Evolutionary conservation across 1,139 yeast genomes (phyloP).

Genomic region (Lodderomyces oxycetoniae): DNA sequence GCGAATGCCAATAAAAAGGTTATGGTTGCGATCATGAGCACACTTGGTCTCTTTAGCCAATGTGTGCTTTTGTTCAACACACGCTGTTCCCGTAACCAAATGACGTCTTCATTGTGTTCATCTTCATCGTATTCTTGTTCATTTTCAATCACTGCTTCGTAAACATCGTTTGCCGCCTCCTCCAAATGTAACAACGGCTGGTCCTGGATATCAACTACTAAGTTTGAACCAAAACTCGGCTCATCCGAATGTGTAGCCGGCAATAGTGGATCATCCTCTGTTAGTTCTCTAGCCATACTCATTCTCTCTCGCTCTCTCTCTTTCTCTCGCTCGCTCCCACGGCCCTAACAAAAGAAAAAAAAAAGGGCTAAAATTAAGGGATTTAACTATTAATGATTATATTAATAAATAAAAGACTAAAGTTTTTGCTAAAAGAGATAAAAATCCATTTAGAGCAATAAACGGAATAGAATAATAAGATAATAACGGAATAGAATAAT

Average conservation of each 20-base stretch:
- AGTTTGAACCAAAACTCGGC: too few relatives aligned
- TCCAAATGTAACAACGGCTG: conserved; percentile 13
- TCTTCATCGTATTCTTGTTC: conserved; percentile 20
- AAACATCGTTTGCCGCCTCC: conserved; percentile 27
- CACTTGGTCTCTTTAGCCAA: conserved; percentile 35
- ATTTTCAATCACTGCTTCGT: conserved; percentile 29
- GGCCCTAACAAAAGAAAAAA: too few relatives aligned
- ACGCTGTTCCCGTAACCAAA: conserved; percentile 39
- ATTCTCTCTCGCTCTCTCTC: background rate
- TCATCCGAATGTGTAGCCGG: background rate
- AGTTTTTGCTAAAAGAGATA: too few relatives aligned
- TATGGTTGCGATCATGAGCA: conserved; percentile 26
- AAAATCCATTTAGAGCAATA: too few relatives aligned
- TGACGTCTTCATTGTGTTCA: conserved; percentile 33
- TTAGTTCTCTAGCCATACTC: background rate
- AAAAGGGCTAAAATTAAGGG: too few relatives aligned
- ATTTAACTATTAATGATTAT: too few relatives aligned
- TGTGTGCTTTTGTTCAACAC: conserved; percentile 28
- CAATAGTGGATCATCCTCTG: conserved; percentile 1
- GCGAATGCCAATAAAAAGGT: conserved; percentile 29
- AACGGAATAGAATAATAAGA: too few relatives aligned
- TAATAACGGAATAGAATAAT: too few relatives aligned
- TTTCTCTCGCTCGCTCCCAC: background rate
- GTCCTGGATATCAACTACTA: conserved; percentile 1
- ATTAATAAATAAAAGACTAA: too few relatives aligned